Base-by-base conservation (phyloP, 306 rosid genomes). In the Lablab purpureus region DNA sequence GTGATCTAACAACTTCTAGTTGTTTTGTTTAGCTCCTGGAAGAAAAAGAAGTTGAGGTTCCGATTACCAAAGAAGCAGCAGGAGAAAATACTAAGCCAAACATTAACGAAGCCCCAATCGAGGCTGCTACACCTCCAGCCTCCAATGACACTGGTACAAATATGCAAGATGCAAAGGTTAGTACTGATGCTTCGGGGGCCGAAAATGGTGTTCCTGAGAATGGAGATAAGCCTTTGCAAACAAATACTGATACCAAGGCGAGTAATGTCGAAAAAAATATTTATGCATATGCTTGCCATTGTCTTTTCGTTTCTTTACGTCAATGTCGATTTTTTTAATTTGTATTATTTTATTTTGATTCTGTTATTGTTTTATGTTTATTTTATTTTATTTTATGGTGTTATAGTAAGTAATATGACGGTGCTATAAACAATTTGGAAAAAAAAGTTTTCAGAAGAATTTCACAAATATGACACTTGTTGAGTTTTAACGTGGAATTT, bases 1-100 rank as follows among this genome's bases (percentile, higher is more conserved):
- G 40, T 66, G 22, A 46, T 13, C 30, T 63, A n/a, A 14, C 47
- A 55, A 9, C 2, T 40, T 84, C 21, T 50, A 1, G 11, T 25
- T 62, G 34, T 60, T 7, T 71, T 68, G 36, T 27, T 51, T 49
- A 95, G 99, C 94, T 91, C 17, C 46, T 95, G 84, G 99, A 95
- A 73, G 99, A 92, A 87, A 97, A 91, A 84, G 96, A 91, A 67
- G 69, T 91, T 80, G 97, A 95, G 78, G 88, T 93, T 78, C 88
- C 90, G n/a, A 90, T 91, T 40, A 73, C 89, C 76, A 88, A 81
- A 83, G 93, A 88, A 73, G 54, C 88, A 67, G 62, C 91, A 1
- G 85, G 70, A 45, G 90, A 87, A 81, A 64, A 84, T 37, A 73
- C 83, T 25, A 91, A 89, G 89, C 88, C 88, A 94, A 94, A 93